Evolutionary conservation across 1,139 yeast species (phyloP).

Genomic region (Arxiozyma telluris): DNA sequence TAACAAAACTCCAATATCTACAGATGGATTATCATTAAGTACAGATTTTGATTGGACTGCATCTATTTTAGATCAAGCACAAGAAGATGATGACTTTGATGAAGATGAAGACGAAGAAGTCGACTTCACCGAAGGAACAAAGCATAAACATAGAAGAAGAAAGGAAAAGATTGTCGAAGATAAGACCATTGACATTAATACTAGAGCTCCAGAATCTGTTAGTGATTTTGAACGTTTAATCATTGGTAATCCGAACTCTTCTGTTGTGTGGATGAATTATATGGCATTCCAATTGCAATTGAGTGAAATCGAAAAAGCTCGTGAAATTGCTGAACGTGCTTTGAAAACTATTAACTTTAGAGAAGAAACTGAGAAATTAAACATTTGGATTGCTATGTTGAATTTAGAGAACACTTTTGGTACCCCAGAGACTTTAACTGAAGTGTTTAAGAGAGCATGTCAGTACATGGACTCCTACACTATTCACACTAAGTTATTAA

Average conservation of each 20-base stretch:
- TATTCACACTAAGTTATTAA: conserved; percentile 72
- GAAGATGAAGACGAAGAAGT: conserved; percentile 41
- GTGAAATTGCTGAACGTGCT: conserved; percentile 89
- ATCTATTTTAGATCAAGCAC: conserved; percentile 71
- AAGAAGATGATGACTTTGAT: conserved; percentile 43
- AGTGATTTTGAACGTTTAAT: conserved; percentile 85
- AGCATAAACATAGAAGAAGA: conserved; percentile 38
- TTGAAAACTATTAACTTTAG: conserved; percentile 81
- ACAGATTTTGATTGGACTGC: conserved; percentile 91
- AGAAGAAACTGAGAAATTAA: conserved; percentile 87
- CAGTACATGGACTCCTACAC: conserved; percentile 84
- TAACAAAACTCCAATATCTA: conserved; percentile 11
- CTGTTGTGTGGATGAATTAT: conserved; percentile 93
- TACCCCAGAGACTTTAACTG: conserved; percentile 69
- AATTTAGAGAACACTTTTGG: conserved; percentile 95
- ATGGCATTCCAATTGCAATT: conserved; percentile 96
- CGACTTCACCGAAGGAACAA: conserved; percentile 39
- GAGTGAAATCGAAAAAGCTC: conserved; percentile 88
- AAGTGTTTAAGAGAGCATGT: conserved; percentile 69
- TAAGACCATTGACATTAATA: conserved; percentile 71
- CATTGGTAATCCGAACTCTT: conserved; percentile 87
- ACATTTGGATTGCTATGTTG: conserved; percentile 91
- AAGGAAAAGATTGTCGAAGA: conserved; percentile 53
- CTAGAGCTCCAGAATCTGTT: conserved; percentile 85
- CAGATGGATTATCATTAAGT: conserved; percentile 61